Percentiles rank a stretch among this genome's conserved stretches.
phyloP scores from a whole-genome alignment of 1,139 yeast species.

The Pichia sp. region DNA sequence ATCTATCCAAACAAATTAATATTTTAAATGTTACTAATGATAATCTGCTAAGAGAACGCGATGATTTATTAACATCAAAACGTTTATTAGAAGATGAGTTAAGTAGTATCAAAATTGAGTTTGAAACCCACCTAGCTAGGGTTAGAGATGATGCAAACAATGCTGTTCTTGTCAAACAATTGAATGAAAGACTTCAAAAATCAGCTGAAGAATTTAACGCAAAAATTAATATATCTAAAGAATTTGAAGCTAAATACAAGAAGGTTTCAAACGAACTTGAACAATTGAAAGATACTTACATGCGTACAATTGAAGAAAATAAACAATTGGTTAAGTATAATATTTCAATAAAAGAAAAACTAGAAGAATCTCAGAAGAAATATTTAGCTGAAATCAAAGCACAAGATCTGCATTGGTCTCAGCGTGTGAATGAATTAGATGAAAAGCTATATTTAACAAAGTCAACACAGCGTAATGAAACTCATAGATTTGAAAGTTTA shows the following conservation, averaged over 20 bases:
- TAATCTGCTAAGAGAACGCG: slow-evolving; percentile 46
- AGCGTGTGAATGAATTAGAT: slow-evolving; percentile 32
- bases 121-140: slow-evolving; percentile 38
- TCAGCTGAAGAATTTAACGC: slow-evolving; percentile 36
- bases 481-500: slow-evolving; percentile 32
- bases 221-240: slow-evolving; percentile 30
- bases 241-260: slow-evolving; percentile 32
- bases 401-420: slow-evolving; percentile 33
- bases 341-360: slow-evolving; percentile 29
- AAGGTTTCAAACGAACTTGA: slow-evolving; percentile 18
- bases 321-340: slow-evolving; percentile 34
- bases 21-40: slow-evolving; percentile 48
- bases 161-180: slow-evolving; percentile 30
- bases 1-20: slow-evolving; percentile 44
- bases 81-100: slow-evolving; percentile 42
- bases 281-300: slow-evolving; percentile 22
- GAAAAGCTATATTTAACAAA: slow-evolving; percentile 28
- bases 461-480: slow-evolving; percentile 36
- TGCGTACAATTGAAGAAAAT: slow-evolving; percentile 31
- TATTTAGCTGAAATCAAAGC: slow-evolving; percentile 29
- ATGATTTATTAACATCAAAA: slow-evolving; percentile 42
- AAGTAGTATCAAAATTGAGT: slow-evolving; percentile 37
- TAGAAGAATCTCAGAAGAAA: slow-evolving; percentile 26
- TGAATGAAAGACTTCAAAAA: slow-evolving; percentile 33
- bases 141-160: slow-evolving; percentile 30